Evolutionary conservation across 1,284 basidiomycete genomes (phyloP).

Genomic region (Ustilago trichophora): DNA sequence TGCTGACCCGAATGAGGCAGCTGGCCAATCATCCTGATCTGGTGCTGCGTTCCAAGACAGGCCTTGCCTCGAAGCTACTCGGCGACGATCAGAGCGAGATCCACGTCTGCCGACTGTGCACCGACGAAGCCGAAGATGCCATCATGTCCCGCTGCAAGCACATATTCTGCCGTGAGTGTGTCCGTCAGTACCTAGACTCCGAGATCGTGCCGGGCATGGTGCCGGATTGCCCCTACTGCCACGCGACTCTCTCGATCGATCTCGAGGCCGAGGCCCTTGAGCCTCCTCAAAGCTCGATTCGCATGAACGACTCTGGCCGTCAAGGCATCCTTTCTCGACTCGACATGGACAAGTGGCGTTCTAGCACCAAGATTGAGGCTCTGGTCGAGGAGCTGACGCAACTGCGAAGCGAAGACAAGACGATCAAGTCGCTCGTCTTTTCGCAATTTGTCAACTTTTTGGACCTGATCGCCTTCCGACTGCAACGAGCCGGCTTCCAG

Average conservation of each 20-base stretch:
- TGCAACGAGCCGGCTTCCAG: conserved; percentile 86
- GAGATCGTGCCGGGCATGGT: conserved; percentile 72
- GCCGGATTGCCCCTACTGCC: conserved; percentile 94
- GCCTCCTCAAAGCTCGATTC: conserved; percentile 71
- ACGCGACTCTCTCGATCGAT: conserved; percentile 91
- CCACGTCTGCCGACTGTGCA: conserved; percentile 84
- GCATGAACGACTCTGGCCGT: conserved; percentile 70
- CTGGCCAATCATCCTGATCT: conserved; percentile 77
- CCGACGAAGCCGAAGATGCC: conserved; percentile 95
- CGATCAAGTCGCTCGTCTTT: conserved; percentile 96
- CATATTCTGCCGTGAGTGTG: conserved; percentile 85
- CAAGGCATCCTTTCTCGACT: conserved; percentile 94
- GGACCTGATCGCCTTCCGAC: conserved; percentile 87
- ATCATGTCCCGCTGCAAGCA: conserved; percentile 87
- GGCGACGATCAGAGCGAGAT: conserved; percentile 61
- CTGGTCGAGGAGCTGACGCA: conserved; percentile 91
- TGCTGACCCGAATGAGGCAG: conserved; percentile 66
- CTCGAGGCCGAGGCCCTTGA: conserved; percentile 91
- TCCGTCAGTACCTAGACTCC: conserved; percentile 84
- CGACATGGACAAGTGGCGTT: conserved; percentile 87
- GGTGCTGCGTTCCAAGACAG: conserved; percentile 84
- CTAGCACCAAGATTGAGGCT: conserved; percentile 96
- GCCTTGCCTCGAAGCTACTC: conserved; percentile 52
- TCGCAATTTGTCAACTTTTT: conserved; percentile 84
- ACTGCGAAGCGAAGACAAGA: conserved; percentile 82